Evolutionary conservation across 257 asterid species (phyloP).

Genomic region (Asclepias syriaca): DNA sequence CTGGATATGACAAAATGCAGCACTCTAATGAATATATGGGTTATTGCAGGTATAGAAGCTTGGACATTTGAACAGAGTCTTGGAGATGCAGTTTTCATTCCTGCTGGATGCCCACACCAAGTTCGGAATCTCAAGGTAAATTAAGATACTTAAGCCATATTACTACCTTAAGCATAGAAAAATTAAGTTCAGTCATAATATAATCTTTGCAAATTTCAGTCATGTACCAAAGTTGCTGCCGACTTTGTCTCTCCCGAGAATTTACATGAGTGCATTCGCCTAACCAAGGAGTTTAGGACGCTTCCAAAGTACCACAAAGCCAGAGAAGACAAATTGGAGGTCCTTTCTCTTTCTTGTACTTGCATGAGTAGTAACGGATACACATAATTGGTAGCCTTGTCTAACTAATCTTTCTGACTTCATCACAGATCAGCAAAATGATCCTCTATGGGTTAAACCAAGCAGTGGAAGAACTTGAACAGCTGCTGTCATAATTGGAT

Average conservation of each 20-base stretch:
- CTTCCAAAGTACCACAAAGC: constrained; percentile 85
- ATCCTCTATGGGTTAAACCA: constrained; percentile 63
- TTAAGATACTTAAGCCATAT: not conserved
- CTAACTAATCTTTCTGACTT: not conserved
- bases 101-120: constrained; percentile 99
- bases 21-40: constrained; percentile 1
- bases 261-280: constrained; percentile 62
- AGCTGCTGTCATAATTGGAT: constrained; percentile 23
- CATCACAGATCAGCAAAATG: constrained; percentile 78
- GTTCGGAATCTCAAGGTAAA: constrained; percentile 88
- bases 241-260: constrained; percentile 98
- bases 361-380: no score
- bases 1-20: not conserved
- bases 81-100: constrained; percentile 94
- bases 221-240: constrained; percentile 88
- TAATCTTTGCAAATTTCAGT: constrained; percentile 34
- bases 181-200: not conserved
- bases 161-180: not conserved
- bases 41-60: constrained; percentile 66
- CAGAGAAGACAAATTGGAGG: constrained; percentile 95
- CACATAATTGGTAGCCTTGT: not conserved
- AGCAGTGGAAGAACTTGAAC: constrained; percentile 56
- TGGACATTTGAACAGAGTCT: constrained; percentile 90
- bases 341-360: constrained; percentile 20
- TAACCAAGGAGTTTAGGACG: constrained; percentile 76